These are phyloP conservation scores for Yamadazyma kitorensis DNA, from an alignment of 805 yeast species.

Conservation along the genomic window DNA sequence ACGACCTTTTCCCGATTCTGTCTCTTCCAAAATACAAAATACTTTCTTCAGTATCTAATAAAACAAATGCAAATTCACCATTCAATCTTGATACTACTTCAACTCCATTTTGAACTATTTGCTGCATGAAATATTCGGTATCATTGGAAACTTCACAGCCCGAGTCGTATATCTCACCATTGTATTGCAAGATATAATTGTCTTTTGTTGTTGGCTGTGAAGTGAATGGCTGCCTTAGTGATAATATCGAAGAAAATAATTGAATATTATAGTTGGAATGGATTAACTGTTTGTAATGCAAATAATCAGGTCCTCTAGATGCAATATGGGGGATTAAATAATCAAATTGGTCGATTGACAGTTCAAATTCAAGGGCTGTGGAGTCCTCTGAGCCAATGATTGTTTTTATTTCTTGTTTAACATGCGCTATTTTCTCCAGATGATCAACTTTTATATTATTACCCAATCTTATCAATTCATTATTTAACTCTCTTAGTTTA, in stretches of 20 bases:
- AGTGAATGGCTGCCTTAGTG: conserved; percentile 76
- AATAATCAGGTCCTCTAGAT: conserved; percentile 65
- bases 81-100: conserved; percentile 44
- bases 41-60: conserved; percentile 41
- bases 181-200: conserved; percentile 60
- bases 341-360: conserved; percentile 21
- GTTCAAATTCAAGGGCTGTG: not conserved
- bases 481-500: conserved; percentile 24
- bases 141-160: conserved; percentile 59
- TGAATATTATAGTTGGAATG: conserved; percentile 20
- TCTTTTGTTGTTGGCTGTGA: conserved; percentile 56
- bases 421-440: conserved; percentile 9
- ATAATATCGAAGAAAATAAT: conserved; percentile 68
- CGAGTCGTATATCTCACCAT: conserved; percentile 82
- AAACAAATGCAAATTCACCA: conserved; percentile 82
- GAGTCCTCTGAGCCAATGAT: conserved; percentile 5
- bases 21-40: conserved; percentile 80
- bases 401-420: conserved; percentile 7
- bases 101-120: conserved; percentile 29
- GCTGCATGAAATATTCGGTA: conserved; percentile 34
- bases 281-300: conserved; percentile 16
- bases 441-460: conserved; percentile 25
- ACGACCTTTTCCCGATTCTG: conserved; percentile 73
- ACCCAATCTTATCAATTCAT: conserved; percentile 20
- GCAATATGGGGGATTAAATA: conserved; percentile 43